Conservation (phyloP, 1,284 basidiomycete genomes). For the Ustilago loliicola region DNA sequence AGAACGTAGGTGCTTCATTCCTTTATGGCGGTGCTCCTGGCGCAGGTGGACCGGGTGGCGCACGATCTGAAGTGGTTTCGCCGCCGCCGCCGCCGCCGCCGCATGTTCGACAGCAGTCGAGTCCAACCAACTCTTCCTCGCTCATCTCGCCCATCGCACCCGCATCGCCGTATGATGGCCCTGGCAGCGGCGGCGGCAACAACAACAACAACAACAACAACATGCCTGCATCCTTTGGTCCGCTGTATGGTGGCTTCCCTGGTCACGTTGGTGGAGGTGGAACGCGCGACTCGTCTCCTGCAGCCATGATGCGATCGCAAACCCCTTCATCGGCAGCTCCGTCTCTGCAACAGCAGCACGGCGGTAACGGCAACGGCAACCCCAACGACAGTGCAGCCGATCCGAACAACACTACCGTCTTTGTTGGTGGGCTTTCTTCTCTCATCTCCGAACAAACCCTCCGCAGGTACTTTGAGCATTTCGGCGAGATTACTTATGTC, state of each 20-base stretch:
- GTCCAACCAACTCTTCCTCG: conserved; percentile 20
- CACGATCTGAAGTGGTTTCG: conserved; percentile 38
- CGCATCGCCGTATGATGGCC: conserved; percentile 33
- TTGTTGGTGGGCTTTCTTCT: conserved; percentile 67
- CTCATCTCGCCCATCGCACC: conserved; percentile 37
- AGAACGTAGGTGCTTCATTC: conserved; percentile 33
- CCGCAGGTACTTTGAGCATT: conserved; percentile 66
- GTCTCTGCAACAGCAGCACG: conserved; percentile 14
- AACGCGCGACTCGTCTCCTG: conserved; percentile 30
- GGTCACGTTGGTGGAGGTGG: conserved; percentile 20
- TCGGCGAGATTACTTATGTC: conserved; percentile 73
- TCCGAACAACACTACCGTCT: conserved; percentile 69
- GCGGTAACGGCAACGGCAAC: conserved; percentile 9
- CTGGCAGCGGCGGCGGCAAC: not conserved
- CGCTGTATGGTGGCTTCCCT: conserved; percentile 37
- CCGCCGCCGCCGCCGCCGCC: conserved; percentile 31
- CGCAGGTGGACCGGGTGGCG: conserved; percentile 2
- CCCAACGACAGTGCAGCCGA: conserved; percentile 60
- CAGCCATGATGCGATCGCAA: conserved; percentile 34
- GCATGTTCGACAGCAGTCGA: conserved; percentile 30
- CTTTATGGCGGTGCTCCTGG: conserved; percentile 32
- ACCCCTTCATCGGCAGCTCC: conserved; percentile 43
- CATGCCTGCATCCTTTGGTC: conserved; percentile 29
- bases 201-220: too few species aligned
- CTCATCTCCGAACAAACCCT: conserved; percentile 67